Evolutionary conservation across 257 asterid species (phyloP).

Genomic region (Schizonepeta tenuifolia): DNA sequence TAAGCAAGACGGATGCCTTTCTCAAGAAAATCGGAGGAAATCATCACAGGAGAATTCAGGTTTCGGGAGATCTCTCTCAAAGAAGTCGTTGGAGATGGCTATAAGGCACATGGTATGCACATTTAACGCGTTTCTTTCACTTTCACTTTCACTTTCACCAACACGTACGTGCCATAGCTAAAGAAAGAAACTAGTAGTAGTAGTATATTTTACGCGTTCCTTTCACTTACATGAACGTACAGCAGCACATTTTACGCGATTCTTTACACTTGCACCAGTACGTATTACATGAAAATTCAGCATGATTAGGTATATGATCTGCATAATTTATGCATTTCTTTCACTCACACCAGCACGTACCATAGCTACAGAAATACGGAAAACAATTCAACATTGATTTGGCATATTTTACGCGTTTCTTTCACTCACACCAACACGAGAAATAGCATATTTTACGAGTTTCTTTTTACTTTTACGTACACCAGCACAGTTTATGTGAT

Average conservation of each 20-base stretch:
- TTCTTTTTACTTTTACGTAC: neutral
- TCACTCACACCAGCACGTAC: neutral
- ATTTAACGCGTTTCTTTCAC: constrained; percentile 2
- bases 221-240: neutral
- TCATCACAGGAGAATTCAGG: constrained; percentile 61
- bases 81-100: constrained; percentile 89
- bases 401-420: neutral
- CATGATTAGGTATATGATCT: neutral
- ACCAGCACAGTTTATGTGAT: neutral
- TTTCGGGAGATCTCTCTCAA: constrained; percentile 82
- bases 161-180: neutral
- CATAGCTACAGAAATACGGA: neutral
- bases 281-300: neutral
- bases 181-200: neutral
- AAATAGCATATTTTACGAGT: neutral
- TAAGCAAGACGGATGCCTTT: constrained; percentile 48
- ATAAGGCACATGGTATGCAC: constrained; percentile 80
- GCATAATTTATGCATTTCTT: neutral
- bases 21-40: constrained; percentile 49
- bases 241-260: neutral
- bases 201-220: neutral
- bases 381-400: neutral
- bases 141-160: neutral
- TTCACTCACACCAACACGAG: neutral
- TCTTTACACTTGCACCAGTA: neutral